Evolutionary conservation across 352 stramenopile species (phyloP).

Genomic region (Globisporangium viniferum): DNA sequence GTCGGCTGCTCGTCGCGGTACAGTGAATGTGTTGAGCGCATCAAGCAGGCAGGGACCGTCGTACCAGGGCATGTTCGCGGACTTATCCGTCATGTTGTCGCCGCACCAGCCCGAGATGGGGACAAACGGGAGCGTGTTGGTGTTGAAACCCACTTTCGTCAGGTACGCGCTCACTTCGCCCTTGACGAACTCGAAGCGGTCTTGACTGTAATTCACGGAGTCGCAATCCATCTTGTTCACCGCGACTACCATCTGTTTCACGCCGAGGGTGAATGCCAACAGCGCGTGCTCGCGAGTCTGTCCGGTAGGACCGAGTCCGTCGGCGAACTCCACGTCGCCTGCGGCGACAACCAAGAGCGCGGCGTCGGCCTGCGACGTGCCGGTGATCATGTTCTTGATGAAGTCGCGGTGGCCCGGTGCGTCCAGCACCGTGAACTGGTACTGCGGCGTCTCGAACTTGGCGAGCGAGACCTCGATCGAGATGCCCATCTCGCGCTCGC

Average conservation of each 20-base stretch:
- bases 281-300: conserved; percentile 96
- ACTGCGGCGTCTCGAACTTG: conserved; percentile 98
- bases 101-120: conserved; percentile 96
- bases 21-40: conserved; percentile 88
- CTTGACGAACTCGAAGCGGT: conserved; percentile 95
- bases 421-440: conserved; percentile 98
- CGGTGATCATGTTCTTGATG: conserved; percentile 99
- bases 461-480: conserved; percentile 97
- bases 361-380: conserved; percentile 97
- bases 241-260: conserved; percentile 98
- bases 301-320: conserved; percentile 94
- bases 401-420: conserved; percentile 97
- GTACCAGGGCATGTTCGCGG: conserved; percentile 96
- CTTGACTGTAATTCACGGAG: conserved; percentile 91
- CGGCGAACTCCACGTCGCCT: conserved; percentile 91
- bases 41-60: conserved; percentile 90
- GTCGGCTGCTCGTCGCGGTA: conserved; percentile 90
- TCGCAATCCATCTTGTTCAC: conserved; percentile 99
- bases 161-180: conserved; percentile 90
- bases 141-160: conserved; percentile 97
- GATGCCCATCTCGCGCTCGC: conserved; percentile 97
- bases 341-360: conserved; percentile 95
- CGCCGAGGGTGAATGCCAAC: conserved; percentile 95
- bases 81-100: conserved; percentile 97
- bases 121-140: conserved; percentile 93